phyloP scores from a whole-genome alignment of 495 filamentous ascomycete genomes.

The Bryoglossum gracile region DNA sequence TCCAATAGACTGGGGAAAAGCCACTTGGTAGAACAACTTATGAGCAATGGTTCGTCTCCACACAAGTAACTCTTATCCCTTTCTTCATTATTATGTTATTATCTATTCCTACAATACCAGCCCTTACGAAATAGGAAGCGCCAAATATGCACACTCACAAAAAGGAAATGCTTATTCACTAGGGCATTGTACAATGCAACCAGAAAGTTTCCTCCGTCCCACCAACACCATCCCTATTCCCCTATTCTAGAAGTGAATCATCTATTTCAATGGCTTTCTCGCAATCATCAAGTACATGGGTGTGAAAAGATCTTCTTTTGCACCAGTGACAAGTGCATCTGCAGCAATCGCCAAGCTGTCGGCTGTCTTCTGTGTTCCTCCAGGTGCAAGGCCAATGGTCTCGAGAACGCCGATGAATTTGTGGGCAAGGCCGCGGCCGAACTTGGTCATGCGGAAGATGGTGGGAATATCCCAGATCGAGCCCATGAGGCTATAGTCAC shows the following conservation, averaged over 20 bases:
- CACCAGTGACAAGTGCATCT: constrained; percentile 85
- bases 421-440: constrained; percentile 70
- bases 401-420: constrained; percentile 75
- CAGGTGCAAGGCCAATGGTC: constrained; percentile 64
- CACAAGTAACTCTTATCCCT: too few relatives aligned
- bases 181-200: neutral
- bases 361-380: constrained; percentile 91
- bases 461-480: constrained; percentile 75
- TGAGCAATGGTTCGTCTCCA: too few relatives aligned
- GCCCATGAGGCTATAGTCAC: constrained; percentile 71
- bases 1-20: too few relatives aligned
- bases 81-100: neutral
- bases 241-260: neutral
- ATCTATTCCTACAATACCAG: neutral
- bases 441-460: constrained; percentile 83
- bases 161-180: neutral
- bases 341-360: constrained; percentile 77
- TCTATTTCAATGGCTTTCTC: constrained; percentile 56
- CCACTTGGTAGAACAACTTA: too few relatives aligned
- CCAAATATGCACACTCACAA: neutral
- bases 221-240: neutral
- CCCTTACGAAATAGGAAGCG: neutral
- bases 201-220: neutral
- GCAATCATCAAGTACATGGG: constrained; percentile 99
- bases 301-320: constrained; percentile 88